Evolutionary conservation across 2,329 filamentous ascomycete genomes (phyloP).

Genomic region (Alternaria viburni): DNA sequence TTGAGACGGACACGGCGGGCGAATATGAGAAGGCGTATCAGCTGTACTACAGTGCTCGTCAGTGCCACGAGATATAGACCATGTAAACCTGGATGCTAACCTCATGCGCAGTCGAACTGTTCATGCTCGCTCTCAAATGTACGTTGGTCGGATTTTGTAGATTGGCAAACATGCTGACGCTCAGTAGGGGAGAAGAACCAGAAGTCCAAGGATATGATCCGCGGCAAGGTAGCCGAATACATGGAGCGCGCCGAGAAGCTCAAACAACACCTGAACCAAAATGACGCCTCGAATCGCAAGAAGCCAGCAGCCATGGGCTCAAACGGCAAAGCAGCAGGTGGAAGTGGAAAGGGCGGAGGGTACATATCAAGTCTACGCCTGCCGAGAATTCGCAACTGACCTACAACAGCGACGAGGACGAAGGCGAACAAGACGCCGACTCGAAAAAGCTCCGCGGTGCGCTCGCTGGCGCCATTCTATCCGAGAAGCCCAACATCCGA

Average conservation of each 20-base stretch:
- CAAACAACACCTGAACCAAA: slow-evolving; percentile 83
- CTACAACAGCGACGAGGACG: slow-evolving; percentile 62
- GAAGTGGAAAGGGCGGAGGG: slow-evolving; percentile 65
- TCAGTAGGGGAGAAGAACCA: slow-evolving; percentile 86
- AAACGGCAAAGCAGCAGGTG: slow-evolving; percentile 70
- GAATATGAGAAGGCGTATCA: slow-evolving; percentile 98
- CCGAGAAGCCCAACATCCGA: slow-evolving; percentile 93
- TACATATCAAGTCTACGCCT: slow-evolving; percentile 35
- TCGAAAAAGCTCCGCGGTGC: slow-evolving; percentile 94
- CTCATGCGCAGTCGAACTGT: slow-evolving; percentile 74
- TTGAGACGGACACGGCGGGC: slow-evolving; percentile 92
- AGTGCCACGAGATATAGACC: slow-evolving; percentile 15
- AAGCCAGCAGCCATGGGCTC: slow-evolving; percentile 75
- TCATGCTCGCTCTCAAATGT: slow-evolving; percentile 98
- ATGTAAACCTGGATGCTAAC: slow-evolving; percentile 21
- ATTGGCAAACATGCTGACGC: slow-evolving; percentile 19
- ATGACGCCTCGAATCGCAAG: slow-evolving; percentile 70
- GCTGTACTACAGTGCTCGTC: slow-evolving; percentile 82
- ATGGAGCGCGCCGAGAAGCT: slow-evolving; percentile 99
- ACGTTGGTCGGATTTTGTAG: slow-evolving; percentile 12
- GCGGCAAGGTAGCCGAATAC: slow-evolving; percentile 92
- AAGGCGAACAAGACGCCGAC: slow-evolving; percentile 79
- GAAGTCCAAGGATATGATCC: slow-evolving; percentile 96
- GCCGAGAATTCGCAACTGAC: slow-evolving; percentile 2
- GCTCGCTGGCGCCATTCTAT: slow-evolving; percentile 87